Percentiles rank a stretch among this genome's conserved stretches.
phyloP scores from a whole-genome alignment of 768 basidiomycete genomes.

The Suillus decipiens region DNA sequence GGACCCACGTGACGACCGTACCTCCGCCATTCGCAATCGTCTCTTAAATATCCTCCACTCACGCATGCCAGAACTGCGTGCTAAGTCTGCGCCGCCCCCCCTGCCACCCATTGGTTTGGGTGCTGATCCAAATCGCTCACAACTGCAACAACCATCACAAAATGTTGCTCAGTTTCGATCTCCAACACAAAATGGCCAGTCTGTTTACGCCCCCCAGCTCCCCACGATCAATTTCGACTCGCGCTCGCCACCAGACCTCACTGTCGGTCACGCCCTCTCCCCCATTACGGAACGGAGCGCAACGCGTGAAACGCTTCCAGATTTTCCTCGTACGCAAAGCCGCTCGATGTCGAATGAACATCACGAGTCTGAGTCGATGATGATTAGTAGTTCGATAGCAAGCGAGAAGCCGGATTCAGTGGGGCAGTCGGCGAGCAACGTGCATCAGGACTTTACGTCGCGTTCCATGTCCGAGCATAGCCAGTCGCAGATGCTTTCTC shows the following conservation, averaged over 20 bases:
- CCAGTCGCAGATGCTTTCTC: background rate
- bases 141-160: constrained; percentile 34
- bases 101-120: constrained; percentile 21
- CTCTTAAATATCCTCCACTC: constrained; percentile 63
- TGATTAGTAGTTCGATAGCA: constrained; percentile 23
- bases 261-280: constrained; percentile 44
- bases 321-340: constrained; percentile 18
- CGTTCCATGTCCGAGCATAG: constrained; percentile 7
- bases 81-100: constrained; percentile 15
- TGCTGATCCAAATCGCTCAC: constrained; percentile 13
- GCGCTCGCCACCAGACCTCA: constrained; percentile 14
- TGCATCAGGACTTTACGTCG: constrained; percentile 2
- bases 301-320: constrained; percentile 29
- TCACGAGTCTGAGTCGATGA: constrained; percentile 9
- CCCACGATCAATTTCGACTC: constrained; percentile 57
- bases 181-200: constrained; percentile 14
- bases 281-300: constrained; percentile 64
- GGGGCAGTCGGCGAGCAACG: constrained; percentile 2
- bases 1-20: constrained; percentile 78
- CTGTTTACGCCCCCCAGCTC: constrained; percentile 44
- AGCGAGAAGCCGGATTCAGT: constrained; percentile 22
- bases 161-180: constrained; percentile 24
- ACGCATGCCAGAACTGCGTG: constrained; percentile 48
- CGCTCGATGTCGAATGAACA: constrained; percentile 22
- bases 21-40: constrained; percentile 63